Conservation (phyloP, 2,329 filamentous ascomycete genomes). For the Aspergillus thermomutatus region DNA sequence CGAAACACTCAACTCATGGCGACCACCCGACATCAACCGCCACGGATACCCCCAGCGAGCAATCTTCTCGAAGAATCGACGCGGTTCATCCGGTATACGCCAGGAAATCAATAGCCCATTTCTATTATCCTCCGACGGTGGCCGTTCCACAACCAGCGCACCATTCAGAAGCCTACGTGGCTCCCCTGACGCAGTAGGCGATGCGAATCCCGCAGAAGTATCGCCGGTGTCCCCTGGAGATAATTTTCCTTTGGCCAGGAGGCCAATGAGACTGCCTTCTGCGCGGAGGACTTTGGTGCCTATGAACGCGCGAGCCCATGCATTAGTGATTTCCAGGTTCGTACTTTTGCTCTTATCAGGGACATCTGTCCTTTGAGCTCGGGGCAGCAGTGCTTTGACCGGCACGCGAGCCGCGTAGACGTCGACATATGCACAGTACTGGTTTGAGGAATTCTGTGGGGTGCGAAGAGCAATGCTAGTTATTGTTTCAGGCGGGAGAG, state of each 20-base stretch:
- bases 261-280: slow-evolving; percentile 17
- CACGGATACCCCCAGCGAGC: slow-evolving; percentile 28
- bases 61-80: slow-evolving; percentile 25
- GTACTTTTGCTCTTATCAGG: background rate
- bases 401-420: slow-evolving; percentile 23
- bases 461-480: slow-evolving; percentile 18
- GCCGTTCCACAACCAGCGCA: slow-evolving; percentile 12
- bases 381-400: slow-evolving; percentile 11
- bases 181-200: background rate
- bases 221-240: slow-evolving; percentile 19
- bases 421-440: slow-evolving; percentile 23
- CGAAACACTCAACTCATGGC: slow-evolving; percentile 27
- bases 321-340: slow-evolving; percentile 9
- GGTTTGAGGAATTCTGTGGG: slow-evolving; percentile 11
- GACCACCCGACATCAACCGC: slow-evolving; percentile 23
- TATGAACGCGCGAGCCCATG: slow-evolving; percentile 23
- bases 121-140: slow-evolving; percentile 5
- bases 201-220: slow-evolving; percentile 8
- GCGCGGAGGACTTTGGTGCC: slow-evolving; percentile 10
- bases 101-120: slow-evolving; percentile 21
- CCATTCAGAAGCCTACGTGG: slow-evolving; percentile 20
- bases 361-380: background rate
- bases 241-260: slow-evolving; percentile 9
- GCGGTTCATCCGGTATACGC: slow-evolving; percentile 15
- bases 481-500: slow-evolving; percentile 10